phyloP scores from a whole-genome alignment of 2,329 filamentous ascomycete species.

The Fusarium pininemorale region DNA sequence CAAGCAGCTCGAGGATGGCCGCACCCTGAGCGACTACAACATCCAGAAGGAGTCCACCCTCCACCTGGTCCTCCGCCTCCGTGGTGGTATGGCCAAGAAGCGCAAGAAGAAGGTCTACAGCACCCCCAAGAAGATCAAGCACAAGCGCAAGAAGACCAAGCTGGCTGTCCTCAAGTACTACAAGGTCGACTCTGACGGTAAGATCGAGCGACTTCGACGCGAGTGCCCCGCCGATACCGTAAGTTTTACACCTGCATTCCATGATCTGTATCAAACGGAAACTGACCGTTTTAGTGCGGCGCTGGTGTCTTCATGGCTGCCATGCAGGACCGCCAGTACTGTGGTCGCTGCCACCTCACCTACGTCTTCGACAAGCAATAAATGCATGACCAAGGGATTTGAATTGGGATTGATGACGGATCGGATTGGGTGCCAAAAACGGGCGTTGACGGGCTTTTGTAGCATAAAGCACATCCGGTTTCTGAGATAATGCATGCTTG shows the following conservation, averaged over 20 bases:
- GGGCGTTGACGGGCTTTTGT: conserved; percentile 53
- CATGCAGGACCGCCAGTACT: conserved; percentile 99
- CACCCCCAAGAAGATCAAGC: conserved; percentile 99
- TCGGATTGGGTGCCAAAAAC: conserved; percentile 48
- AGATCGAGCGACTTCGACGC: conserved; percentile 98
- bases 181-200: conserved; percentile 99
- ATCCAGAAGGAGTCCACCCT: conserved; percentile 99
- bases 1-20: conserved; percentile 99
- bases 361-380: conserved; percentile 78
- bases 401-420: conserved; percentile 46
- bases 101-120: conserved; percentile 99
- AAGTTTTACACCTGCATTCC: conserved; percentile 50
- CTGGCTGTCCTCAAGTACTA: conserved; percentile 99
- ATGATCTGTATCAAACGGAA: accelerated
- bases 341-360: conserved; percentile 77
- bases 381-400: conserved; percentile 45
- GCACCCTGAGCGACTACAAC: conserved; percentile 99
- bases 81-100: conserved; percentile 96
- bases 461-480: conserved; percentile 54
- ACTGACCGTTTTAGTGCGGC: conserved; percentile 76
- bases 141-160: conserved; percentile 99
- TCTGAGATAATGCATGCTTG: conserved; percentile 53
- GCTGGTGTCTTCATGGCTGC: conserved; percentile 99
- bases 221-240: conserved; percentile 95
- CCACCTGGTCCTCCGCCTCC: conserved; percentile 96